A percentile compares a stretch with the other conserved stretches of the same genome.
Evolutionary conservation across 495 filamentous ascomycete genomes (phyloP).

Genomic region (Neurospora sp.): DNA sequence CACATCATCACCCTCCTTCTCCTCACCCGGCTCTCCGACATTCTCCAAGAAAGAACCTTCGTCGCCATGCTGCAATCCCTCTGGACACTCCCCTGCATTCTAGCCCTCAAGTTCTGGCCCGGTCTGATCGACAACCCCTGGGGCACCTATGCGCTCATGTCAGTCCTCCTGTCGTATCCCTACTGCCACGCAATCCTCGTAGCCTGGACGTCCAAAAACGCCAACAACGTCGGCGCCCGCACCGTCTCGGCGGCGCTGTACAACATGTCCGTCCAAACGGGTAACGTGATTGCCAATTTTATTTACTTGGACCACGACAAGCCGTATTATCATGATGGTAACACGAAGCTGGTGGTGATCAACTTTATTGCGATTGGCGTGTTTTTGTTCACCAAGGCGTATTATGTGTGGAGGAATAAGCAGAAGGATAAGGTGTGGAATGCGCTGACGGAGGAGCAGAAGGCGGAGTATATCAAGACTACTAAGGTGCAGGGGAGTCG

Average conservation of each 20-base stretch:
- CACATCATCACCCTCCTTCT: slow-evolving; percentile 35
- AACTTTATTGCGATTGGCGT: slow-evolving; percentile 22
- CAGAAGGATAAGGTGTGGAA: slow-evolving; percentile 30
- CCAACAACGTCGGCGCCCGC: slow-evolving; percentile 57
- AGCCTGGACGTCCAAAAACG: slow-evolving; percentile 53
- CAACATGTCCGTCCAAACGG: slow-evolving; percentile 32
- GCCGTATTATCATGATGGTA: slow-evolving; percentile 60
- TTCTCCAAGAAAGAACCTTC: slow-evolving; percentile 46
- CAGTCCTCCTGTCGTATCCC: slow-evolving; percentile 39
- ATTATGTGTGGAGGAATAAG: slow-evolving; percentile 36
- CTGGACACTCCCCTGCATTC: slow-evolving; percentile 47
- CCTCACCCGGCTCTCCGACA: slow-evolving; percentile 49
- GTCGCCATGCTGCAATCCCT: slow-evolving; percentile 43
- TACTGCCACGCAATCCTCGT: slow-evolving; percentile 47
- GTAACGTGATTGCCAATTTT: slow-evolving; percentile 12
- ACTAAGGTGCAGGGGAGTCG: slow-evolving; percentile 30
- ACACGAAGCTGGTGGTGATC: slow-evolving; percentile 52
- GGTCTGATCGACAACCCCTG: slow-evolving; percentile 25
- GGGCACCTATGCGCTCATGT: slow-evolving; percentile 44
- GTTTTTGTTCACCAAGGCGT: slow-evolving; percentile 31
- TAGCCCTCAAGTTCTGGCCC: slow-evolving; percentile 31
- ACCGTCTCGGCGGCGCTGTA: slow-evolving; percentile 52
- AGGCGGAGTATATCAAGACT: slow-evolving; percentile 24
- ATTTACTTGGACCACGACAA: slow-evolving; percentile 42
- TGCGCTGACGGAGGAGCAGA: slow-evolving; percentile 28